phyloP scores from a whole-genome alignment of 1,284 basidiomycete genomes.

The Coniferiporia weirii region DNA sequence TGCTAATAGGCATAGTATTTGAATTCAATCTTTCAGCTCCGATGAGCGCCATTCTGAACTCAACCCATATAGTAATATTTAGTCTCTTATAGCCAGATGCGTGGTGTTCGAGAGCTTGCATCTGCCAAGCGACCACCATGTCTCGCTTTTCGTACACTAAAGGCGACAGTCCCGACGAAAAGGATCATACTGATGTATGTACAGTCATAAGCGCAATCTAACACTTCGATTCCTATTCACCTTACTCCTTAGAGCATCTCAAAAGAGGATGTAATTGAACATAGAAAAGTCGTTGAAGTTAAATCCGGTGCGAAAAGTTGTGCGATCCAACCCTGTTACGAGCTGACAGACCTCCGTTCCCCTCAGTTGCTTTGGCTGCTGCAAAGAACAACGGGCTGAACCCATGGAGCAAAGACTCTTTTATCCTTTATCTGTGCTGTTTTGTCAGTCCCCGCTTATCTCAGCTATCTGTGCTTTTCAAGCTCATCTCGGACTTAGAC shows the following conservation, averaged over 20 bases:
- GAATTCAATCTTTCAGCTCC: too few relatives aligned
- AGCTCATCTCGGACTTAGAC: background rate
- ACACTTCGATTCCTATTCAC: background rate
- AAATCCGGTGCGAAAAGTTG: conserved; percentile 14
- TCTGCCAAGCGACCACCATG: background rate
- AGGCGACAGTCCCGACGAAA: conserved; percentile 2
- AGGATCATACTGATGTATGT: conserved; percentile 9
- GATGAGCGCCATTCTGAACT: too few relatives aligned
- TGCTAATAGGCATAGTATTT: too few relatives aligned
- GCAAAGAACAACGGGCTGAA: conserved; percentile 22
- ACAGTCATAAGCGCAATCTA: background rate
- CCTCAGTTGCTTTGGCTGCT: conserved; percentile 21
- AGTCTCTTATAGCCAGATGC: background rate
- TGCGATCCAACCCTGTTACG: background rate
- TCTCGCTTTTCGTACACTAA: conserved; percentile 6
- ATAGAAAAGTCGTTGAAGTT: conserved; percentile 21
- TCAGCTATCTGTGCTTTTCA: background rate
- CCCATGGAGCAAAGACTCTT: conserved; percentile 25
- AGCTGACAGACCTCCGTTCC: background rate
- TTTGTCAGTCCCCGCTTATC: conserved; percentile 20
- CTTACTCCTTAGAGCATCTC: background rate
- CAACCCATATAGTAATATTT: too few relatives aligned
- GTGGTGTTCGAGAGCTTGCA: background rate
- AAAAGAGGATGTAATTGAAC: background rate
- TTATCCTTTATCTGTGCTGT: conserved; percentile 26